phyloP scores from a whole-genome alignment of 345 rosid genomes.

The Eucalyptus decipiens region DNA sequence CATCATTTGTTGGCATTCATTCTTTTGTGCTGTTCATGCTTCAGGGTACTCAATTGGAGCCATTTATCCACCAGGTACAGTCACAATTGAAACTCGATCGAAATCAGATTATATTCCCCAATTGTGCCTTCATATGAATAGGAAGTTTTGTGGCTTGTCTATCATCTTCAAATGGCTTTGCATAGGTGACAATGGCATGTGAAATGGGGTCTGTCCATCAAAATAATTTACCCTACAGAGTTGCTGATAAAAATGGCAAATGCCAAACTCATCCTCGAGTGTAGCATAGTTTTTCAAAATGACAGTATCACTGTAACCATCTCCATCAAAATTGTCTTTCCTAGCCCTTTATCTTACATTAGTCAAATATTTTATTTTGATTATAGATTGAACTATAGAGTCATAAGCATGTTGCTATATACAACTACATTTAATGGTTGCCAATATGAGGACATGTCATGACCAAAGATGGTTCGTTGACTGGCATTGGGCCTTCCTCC shows the following conservation, averaged over 20 bases:
- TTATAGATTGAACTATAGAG: background rate
- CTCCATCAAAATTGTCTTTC: background rate
- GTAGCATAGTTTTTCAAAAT: background rate
- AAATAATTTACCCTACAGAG: background rate
- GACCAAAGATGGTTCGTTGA: background rate
- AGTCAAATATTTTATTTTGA: background rate
- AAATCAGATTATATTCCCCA: background rate
- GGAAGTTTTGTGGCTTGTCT: background rate
- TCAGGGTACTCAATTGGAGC: conserved; percentile 77
- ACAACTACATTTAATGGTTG: background rate
- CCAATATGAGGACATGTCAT: background rate
- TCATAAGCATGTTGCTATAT: background rate
- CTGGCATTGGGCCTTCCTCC: background rate
- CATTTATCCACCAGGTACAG: conserved; percentile 71
- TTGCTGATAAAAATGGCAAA: background rate
- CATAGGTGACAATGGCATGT: background rate
- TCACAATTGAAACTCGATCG: background rate
- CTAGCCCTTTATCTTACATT: background rate
- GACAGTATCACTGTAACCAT: background rate
- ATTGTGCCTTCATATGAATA: background rate
- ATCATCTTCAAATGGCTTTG: background rate
- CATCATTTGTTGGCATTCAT: background rate
- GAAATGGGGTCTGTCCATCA: background rate
- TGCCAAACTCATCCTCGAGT: background rate
- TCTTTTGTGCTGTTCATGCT: conserved; percentile 2